A percentile compares a stretch with the other conserved stretches of the same genome.
Conservation (phyloP, 257 asterid genomes). For the Salvia hispanica region DNA sequence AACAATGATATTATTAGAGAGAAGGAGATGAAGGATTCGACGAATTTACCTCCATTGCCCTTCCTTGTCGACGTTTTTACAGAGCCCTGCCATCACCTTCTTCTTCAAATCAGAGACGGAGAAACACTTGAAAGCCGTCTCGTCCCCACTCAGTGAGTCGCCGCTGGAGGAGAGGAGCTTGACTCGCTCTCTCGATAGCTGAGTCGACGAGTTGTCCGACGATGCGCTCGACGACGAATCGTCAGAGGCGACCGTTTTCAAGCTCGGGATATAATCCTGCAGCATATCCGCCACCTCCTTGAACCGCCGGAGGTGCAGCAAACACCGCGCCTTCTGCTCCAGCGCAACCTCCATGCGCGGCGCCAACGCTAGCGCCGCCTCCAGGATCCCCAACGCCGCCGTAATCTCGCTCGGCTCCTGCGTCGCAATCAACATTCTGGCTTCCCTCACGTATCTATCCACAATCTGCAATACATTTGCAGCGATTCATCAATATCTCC, state of each 20-base stretch:
- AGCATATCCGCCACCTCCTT: constrained; percentile 92
- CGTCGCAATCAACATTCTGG: constrained; percentile 67
- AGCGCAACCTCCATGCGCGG: constrained; percentile 83
- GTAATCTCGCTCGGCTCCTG: constrained; percentile 61
- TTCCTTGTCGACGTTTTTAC: constrained; percentile 64
- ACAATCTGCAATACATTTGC: constrained; percentile 56
- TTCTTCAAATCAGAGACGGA: constrained; percentile 81
- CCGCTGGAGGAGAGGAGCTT: constrained; percentile 67
- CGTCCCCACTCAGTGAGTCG: constrained; percentile 40
- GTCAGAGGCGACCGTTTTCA: constrained; percentile 50
- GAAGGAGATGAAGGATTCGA: background rate
- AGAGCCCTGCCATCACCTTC: constrained; percentile 74
- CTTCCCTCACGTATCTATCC: constrained; percentile 80
- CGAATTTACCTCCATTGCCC: constrained; percentile 85
- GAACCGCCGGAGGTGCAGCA: constrained; percentile 76
- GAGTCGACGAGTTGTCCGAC: constrained; percentile 69
- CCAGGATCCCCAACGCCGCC: constrained; percentile 70
- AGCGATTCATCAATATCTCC: background rate
- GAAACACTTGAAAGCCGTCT: constrained; percentile 68
- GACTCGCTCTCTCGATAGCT: constrained; percentile 61
- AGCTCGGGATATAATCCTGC: constrained; percentile 85
- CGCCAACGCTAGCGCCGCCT: constrained; percentile 67
- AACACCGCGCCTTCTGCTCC: constrained; percentile 75
- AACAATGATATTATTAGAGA: background rate
- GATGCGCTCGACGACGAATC: constrained; percentile 57